These are phyloP conservation scores for Aspergillus biplanus DNA, from an alignment of 495 filamentous ascomycete genomes.

Conservation along the genomic window DNA sequence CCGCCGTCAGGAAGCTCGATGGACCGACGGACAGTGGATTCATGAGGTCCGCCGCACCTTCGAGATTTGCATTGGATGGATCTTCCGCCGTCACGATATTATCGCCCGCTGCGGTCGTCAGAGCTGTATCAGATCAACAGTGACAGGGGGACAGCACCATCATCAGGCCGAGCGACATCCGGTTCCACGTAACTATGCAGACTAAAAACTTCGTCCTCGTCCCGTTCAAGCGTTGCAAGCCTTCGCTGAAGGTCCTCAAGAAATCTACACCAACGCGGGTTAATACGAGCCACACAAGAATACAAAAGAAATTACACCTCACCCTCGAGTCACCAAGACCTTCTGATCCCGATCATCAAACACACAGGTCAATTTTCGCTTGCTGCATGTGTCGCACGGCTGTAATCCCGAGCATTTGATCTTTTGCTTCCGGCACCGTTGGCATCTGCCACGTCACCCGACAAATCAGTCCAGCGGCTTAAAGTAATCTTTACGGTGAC, in stretches of 20 bases:
- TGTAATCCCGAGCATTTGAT: conserved; percentile 48
- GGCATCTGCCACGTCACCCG: conserved; percentile 31
- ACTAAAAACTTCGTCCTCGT: conserved; percentile 22
- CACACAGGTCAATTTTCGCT: conserved; percentile 43
- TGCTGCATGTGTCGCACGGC: conserved; percentile 48
- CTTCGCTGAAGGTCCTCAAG: conserved; percentile 43
- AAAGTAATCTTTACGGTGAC: background rate
- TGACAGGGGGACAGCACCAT: conserved; percentile 3
- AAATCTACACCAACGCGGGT: conserved; percentile 30
- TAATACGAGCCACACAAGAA: background rate
- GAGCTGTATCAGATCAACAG: background rate
- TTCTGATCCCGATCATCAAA: conserved; percentile 49
- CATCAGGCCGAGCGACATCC: conserved; percentile 8
- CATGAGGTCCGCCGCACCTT: conserved; percentile 28
- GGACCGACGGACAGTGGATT: conserved; percentile 44
- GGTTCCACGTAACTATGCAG: conserved; percentile 18
- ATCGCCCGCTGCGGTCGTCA: conserved; percentile 7
- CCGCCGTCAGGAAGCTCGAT: conserved; percentile 37
- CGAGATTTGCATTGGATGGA: conserved; percentile 9
- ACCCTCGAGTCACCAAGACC: conserved; percentile 47
- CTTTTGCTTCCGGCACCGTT: conserved; percentile 50
- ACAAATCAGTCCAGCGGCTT: conserved; percentile 5
- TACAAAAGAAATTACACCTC: conserved; percentile 8
- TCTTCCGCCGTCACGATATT: background rate
- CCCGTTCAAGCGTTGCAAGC: conserved; percentile 32